These are phyloP conservation scores for Veloboletus limbatus DNA, from an alignment of 1,284 basidiomycete genomes.

Conservation along the genomic window DNA sequence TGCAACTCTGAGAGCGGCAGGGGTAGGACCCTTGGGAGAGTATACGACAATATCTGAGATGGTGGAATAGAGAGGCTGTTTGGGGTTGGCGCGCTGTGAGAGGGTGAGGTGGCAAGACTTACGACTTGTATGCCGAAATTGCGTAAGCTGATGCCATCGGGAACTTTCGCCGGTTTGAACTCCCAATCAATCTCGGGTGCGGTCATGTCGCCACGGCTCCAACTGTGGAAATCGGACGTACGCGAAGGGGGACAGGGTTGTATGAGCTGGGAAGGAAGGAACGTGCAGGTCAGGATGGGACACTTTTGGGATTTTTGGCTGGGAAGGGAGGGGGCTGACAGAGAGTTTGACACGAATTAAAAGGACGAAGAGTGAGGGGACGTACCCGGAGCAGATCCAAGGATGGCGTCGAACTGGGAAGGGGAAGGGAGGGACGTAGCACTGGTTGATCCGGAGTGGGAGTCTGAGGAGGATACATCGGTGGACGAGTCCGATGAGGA, in stretches of 20 bases:
- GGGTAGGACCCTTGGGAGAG: constrained; percentile 44
- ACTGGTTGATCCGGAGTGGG: constrained; percentile 30
- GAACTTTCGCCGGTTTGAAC: constrained; percentile 64
- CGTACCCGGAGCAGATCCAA: constrained; percentile 8
- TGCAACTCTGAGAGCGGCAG: constrained; percentile 40
- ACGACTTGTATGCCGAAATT: constrained; percentile 85
- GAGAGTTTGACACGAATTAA: constrained; percentile 1
- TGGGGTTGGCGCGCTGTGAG: constrained; percentile 7
- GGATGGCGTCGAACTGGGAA: constrained; percentile 10
- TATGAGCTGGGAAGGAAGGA: constrained; percentile 46
- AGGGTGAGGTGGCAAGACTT: constrained; percentile 35
- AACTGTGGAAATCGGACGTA: constrained; percentile 22
- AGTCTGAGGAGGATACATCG: constrained; percentile 24
- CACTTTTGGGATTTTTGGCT: constrained; percentile 20
- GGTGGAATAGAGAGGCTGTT: constrained; percentile 55
- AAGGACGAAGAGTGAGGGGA: neutral
- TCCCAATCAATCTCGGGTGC: constrained; percentile 45
- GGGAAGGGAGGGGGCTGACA: constrained; percentile 13
- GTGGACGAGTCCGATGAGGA: constrained; percentile 23
- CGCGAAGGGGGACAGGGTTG: constrained; percentile 24
- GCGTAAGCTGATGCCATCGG: constrained; percentile 71
- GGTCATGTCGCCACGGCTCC: constrained; percentile 17
- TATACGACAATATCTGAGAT: constrained; percentile 68
- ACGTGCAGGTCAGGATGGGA: constrained; percentile 49
- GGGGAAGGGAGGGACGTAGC: constrained; percentile 31